Evolutionary conservation across 2,329 filamentous ascomycete species (phyloP).

Genomic region (Alternaria incomplexa): DNA sequence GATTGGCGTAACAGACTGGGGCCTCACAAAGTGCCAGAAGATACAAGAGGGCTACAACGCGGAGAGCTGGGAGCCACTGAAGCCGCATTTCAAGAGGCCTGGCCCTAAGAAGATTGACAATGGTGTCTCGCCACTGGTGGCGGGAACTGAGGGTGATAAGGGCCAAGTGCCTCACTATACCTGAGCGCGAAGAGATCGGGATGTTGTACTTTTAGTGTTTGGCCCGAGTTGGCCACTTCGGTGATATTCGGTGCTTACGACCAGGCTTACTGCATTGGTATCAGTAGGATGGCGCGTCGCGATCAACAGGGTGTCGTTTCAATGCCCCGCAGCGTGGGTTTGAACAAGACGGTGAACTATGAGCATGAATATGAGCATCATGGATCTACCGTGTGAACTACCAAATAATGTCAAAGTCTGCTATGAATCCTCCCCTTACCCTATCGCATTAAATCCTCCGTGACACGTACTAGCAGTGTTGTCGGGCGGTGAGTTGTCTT

Average conservation of each 20-base stretch:
- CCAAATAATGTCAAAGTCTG: background rate
- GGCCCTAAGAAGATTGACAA: constrained; percentile 36
- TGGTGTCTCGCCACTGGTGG: constrained; percentile 20
- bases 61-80: constrained; percentile 74
- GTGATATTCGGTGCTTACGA: constrained; percentile 4
- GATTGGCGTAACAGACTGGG: constrained; percentile 76
- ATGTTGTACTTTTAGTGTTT: constrained; percentile 11
- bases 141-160: constrained; percentile 26
- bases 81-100: constrained; percentile 52
- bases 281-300: background rate
- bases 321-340: constrained; percentile 4
- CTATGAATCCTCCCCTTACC: background rate
- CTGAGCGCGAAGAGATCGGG: constrained; percentile 1
- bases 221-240: background rate
- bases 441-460: background rate
- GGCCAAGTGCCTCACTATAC: constrained; percentile 37
- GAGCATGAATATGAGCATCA: background rate
- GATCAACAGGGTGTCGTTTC: constrained; percentile 8
- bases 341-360: background rate
- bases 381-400: background rate
- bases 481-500: constrained; percentile 5
- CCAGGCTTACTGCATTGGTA: constrained; percentile 4
- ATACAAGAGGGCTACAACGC: constrained; percentile 76
- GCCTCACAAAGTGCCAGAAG: constrained; percentile 71
- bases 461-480: background rate